phyloP scores from a whole-genome alignment of 2,329 filamentous ascomycete genomes.

The Lithohypha guttulata region DNA sequence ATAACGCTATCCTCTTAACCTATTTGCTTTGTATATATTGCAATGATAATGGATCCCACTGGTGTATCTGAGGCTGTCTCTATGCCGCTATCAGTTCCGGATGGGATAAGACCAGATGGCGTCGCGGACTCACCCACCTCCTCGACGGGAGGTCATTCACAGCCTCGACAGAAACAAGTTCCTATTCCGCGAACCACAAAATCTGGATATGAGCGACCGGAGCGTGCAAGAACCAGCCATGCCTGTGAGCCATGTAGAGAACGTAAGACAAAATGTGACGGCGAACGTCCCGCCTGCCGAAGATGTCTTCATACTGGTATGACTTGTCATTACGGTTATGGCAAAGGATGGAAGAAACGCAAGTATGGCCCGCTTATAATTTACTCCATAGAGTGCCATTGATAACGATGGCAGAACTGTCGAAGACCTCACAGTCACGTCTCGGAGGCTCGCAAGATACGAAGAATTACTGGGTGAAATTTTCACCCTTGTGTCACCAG shows the following conservation, averaged over 20 bases:
- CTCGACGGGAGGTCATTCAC: constrained; percentile 4
- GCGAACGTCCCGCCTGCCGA: constrained; percentile 19
- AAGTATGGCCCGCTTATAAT: constrained; percentile 18
- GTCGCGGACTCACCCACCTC: constrained; percentile 3
- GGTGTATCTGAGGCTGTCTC: background rate
- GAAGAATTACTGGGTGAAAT: constrained; percentile 20
- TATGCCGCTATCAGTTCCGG: background rate
- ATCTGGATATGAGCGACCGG: constrained; percentile 19
- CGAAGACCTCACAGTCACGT: constrained; percentile 21
- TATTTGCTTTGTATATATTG: background rate
- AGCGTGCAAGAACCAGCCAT: constrained; percentile 21
- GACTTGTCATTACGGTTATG: constrained; percentile 21
- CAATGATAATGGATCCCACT: background rate
- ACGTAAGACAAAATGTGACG: constrained; percentile 22
- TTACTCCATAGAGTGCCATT: background rate
- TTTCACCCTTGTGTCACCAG: constrained; percentile 18
- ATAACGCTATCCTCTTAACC: too few species aligned
- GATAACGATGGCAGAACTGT: constrained; percentile 14
- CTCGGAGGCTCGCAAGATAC: constrained; percentile 19
- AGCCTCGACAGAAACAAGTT: constrained; percentile 5
- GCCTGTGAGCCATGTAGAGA: constrained; percentile 22
- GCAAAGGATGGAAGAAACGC: constrained; percentile 22
- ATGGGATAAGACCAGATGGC: background rate
- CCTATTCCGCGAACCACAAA: constrained; percentile 11
- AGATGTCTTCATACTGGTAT: constrained; percentile 22